Conservation (phyloP, 192 early-diverging fungal species). For the Entophlyctis luteolus region DNA sequence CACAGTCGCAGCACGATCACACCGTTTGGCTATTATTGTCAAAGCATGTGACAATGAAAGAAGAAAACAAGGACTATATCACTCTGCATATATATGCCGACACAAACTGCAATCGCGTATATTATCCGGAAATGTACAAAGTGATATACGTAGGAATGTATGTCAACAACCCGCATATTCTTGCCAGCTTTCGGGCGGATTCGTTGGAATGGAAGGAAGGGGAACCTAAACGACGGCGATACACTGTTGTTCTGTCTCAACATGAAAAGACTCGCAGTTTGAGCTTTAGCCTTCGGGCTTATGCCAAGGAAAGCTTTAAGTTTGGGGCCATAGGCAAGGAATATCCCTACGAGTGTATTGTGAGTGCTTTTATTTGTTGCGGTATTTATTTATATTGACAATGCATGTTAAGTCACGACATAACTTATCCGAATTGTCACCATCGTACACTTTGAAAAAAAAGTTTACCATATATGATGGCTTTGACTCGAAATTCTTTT, state of each 20-base stretch:
- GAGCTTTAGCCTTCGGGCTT: conserved; percentile 73
- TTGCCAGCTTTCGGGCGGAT: conserved; percentile 55
- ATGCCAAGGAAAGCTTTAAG: conserved; percentile 59
- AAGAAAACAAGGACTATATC: conserved; percentile 84
- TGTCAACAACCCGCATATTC: conserved; percentile 61
- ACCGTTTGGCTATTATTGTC: conserved; percentile 76
- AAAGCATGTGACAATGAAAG: conserved; percentile 75
- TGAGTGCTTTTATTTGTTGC: conserved; percentile 14
- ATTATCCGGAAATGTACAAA: conserved; percentile 56
- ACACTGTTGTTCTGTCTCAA: conserved; percentile 80
- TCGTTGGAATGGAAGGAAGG: conserved; percentile 21
- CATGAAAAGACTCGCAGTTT: conserved; percentile 65
- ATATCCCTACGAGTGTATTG: conserved; percentile 55
- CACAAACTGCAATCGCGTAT: conserved; percentile 59
- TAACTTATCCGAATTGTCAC: no score
- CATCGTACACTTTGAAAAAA: no score
- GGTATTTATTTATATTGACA: not conserved
- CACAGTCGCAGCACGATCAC: conserved; percentile 43
- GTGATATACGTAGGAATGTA: conserved; percentile 71
- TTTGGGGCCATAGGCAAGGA: conserved; percentile 60
- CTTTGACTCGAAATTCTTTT: no score
- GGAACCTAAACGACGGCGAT: conserved; percentile 35
- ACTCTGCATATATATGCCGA: conserved; percentile 79
- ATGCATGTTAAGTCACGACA: not conserved
- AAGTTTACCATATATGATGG: no score